Conservation (phyloP, 2,329 filamentous ascomycete species). For the Aspergillus sp. region DNA sequence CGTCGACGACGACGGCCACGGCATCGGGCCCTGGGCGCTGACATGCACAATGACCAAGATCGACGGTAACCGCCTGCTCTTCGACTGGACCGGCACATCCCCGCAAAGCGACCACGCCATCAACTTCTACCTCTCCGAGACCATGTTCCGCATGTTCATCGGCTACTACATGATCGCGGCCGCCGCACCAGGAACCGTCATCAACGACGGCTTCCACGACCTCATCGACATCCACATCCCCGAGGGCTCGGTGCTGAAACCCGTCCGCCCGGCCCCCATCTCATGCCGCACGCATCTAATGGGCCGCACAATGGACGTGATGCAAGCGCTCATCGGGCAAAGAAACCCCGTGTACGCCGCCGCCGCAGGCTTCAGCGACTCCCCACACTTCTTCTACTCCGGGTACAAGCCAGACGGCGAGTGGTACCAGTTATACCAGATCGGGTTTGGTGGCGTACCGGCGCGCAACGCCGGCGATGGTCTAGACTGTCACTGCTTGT, state of each 20-base stretch:
- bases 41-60: constrained; percentile 49
- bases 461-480: constrained; percentile 50
- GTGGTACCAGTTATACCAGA: constrained; percentile 53
- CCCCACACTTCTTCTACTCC: constrained; percentile 52
- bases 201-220: constrained; percentile 54
- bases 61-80: constrained; percentile 42
- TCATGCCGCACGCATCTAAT: constrained; percentile 51
- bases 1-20: constrained; percentile 51
- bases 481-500: constrained; percentile 52
- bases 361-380: constrained; percentile 53
- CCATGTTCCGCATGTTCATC: constrained; percentile 55
- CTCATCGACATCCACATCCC: constrained; percentile 50
- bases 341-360: constrained; percentile 48
- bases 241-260: constrained; percentile 46
- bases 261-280: constrained; percentile 49
- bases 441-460: constrained; percentile 52
- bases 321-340: constrained; percentile 52
- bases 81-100: constrained; percentile 52
- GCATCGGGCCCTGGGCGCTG: constrained; percentile 47
- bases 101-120: constrained; percentile 49
- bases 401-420: constrained; percentile 50
- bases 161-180: constrained; percentile 50
- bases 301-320: constrained; percentile 50
- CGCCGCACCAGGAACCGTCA: constrained; percentile 49
- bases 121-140: constrained; percentile 51